Percentiles rank a stretch among this genome's conserved stretches.
Conservation (phyloP, 208 protist species). For the Trypanosoma cruzi region DNA sequence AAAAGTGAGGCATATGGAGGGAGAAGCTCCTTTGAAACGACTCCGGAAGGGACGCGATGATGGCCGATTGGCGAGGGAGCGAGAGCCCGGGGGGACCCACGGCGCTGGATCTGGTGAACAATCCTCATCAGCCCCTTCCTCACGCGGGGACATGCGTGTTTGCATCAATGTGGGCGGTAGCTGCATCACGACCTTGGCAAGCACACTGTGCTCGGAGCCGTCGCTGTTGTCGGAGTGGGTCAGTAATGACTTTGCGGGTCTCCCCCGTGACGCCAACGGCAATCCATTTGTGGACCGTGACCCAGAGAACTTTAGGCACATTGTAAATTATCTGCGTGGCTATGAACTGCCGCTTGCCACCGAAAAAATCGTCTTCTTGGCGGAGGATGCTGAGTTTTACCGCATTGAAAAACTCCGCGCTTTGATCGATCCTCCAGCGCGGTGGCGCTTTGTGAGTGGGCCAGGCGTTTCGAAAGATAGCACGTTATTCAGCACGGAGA, state of each 20-base stretch:
- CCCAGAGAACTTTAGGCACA: slow-evolving; percentile 64
- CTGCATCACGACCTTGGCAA: slow-evolving; percentile 62
- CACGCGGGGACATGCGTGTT: slow-evolving; percentile 27
- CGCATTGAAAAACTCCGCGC: slow-evolving; percentile 50
- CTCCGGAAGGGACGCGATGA: neutral
- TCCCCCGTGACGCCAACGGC: slow-evolving; percentile 73
- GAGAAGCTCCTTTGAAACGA: slow-evolving; percentile 4
- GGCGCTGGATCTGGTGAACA: neutral
- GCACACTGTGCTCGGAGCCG: slow-evolving; percentile 64
- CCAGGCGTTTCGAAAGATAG: slow-evolving; percentile 69
- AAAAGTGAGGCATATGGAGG: slow-evolving; percentile 23
- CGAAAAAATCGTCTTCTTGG: slow-evolving; percentile 68
- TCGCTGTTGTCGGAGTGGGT: slow-evolving; percentile 73
- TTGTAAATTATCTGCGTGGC: slow-evolving; percentile 87
- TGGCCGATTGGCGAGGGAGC: neutral
- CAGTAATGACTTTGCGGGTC: slow-evolving; percentile 52
- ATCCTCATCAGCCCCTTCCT: neutral
- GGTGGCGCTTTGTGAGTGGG: slow-evolving; percentile 75
- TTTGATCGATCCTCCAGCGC: slow-evolving; percentile 50
- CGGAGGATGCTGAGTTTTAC: slow-evolving; percentile 76
- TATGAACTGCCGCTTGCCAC: slow-evolving; percentile 73
- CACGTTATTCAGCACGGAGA: slow-evolving; percentile 65
- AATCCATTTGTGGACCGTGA: slow-evolving; percentile 89
- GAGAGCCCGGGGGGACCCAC: slow-evolving; percentile 17
- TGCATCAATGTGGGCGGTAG: slow-evolving; percentile 81